Conservation (phyloP, 2,329 filamentous ascomycete species). For the Claviceps sp. region DNA sequence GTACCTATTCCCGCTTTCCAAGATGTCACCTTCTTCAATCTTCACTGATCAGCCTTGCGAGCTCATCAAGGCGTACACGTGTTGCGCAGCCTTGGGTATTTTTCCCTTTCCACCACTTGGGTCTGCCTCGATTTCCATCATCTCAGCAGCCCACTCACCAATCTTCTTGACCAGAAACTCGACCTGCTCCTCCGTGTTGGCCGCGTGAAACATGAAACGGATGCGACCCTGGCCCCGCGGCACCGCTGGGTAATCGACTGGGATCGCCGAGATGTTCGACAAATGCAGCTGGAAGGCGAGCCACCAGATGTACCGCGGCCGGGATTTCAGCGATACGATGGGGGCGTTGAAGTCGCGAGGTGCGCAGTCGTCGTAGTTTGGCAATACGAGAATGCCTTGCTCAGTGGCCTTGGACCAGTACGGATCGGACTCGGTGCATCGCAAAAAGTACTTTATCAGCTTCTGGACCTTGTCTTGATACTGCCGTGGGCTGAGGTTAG, state of each 20-base stretch:
- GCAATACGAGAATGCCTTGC: constrained; percentile 15
- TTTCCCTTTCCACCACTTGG: neutral
- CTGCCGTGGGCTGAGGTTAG: neutral
- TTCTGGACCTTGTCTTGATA: constrained; percentile 11
- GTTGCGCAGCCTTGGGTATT: neutral
- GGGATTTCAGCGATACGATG: constrained; percentile 17
- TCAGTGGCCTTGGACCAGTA: constrained; percentile 13
- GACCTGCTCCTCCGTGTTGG: constrained; percentile 24
- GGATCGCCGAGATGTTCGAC: constrained; percentile 8
- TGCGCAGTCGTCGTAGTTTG: constrained; percentile 16
- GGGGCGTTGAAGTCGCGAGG: constrained; percentile 13
- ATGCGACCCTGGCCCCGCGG: constrained; percentile 24
- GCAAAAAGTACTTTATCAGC: constrained; percentile 15
- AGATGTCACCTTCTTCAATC: neutral
- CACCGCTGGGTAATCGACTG: constrained; percentile 26
- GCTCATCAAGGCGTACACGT: neutral
- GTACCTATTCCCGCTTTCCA: too few relatives aligned
- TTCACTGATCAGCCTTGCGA: neutral
- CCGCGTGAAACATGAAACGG: constrained; percentile 26
- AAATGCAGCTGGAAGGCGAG: constrained; percentile 14
- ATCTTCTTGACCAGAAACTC: constrained; percentile 5
- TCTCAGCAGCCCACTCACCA: constrained; percentile 8
- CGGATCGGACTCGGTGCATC: constrained; percentile 11
- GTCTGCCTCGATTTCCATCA: constrained; percentile 6
- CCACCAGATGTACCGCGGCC: constrained; percentile 11